Percentiles rank a stretch among this genome's conserved stretches.
Evolutionary conservation across 1,284 basidiomycete genomes (phyloP).

Genomic region (Apiotrichum gamsii): DNA sequence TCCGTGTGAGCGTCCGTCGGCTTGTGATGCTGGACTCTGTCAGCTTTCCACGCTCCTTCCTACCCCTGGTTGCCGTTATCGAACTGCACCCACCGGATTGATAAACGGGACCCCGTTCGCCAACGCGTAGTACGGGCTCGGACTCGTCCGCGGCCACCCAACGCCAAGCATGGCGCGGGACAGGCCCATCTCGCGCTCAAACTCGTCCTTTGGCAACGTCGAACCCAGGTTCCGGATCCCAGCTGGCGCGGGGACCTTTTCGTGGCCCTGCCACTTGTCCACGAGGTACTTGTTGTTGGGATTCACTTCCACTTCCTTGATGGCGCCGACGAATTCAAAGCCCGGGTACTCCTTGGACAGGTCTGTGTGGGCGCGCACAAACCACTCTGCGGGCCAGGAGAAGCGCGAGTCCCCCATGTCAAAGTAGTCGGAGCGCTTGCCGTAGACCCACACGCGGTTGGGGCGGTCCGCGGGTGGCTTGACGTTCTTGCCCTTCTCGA

Average conservation of each 20-base stretch:
- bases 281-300: too few species aligned
- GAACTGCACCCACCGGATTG: too few species aligned
- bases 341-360: constrained; percentile 20
- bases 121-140: constrained; percentile 16
- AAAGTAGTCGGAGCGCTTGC: constrained; percentile 24
- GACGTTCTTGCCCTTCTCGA: too few species aligned
- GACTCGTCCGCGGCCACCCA: constrained; percentile 17
- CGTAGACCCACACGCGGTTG: constrained; percentile 22
- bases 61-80: too few species aligned
- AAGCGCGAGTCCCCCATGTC: constrained; percentile 1
- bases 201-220: constrained; percentile 6
- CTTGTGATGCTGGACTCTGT: too few species aligned
- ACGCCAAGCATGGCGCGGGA: constrained; percentile 18
- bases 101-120: background rate
- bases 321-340: constrained; percentile 25
- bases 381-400: constrained; percentile 3
- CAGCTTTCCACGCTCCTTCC: too few species aligned
- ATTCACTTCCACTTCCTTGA: background rate
- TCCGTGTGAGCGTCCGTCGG: too few species aligned
- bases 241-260: constrained; percentile 10
- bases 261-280: constrained; percentile 13
- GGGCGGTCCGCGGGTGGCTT: constrained; percentile 10
- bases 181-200: constrained; percentile 11
- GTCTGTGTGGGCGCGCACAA: constrained; percentile 12
- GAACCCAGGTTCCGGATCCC: constrained; percentile 11